Base-by-base conservation (phyloP, 805 yeast species). In the Ogataea nitratoaversa region DNA sequence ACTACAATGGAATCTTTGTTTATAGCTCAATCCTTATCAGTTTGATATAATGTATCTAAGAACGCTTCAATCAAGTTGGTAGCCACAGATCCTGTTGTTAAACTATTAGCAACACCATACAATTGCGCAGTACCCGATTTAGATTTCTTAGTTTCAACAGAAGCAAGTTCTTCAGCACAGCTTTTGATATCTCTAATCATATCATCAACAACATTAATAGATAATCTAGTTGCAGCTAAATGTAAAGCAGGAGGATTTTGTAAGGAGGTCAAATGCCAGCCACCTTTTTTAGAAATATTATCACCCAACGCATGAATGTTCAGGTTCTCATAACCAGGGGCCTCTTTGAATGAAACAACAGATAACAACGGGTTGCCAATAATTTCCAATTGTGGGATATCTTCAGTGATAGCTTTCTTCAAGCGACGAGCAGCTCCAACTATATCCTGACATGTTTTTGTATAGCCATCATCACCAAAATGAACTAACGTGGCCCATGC, bases 91-190 rank as follows among this genome's bases (percentile, higher is more conserved):
- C 80, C 74, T 0, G 96, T 88, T 42, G 76, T 68, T 18, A 93
- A 78, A 54, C 93, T 85, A 7, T 96, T 97, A 2, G 98, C 98
- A 34, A 91, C 95, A 50, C 99, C 99, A 56, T 91, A 91, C 33
- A 91, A 58, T 3, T 93, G 95, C 13, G 95, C 93, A 1, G 96
- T 87, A 42, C 84, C 87, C 30, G 76, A 60, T 20, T 54, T 43
- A 22, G 50, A 25, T 13, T 41, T 40, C 32, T 44, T 43, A 12
- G 53, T 44, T 2, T 52, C 49, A 4, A 19, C n/a, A 11, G 44
- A 50, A 24, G 52, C 48, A 17, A 78, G 74, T 8, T 69, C 69
- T 19, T 42, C 29, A 1, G 80, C 75, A 4, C 70, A 54, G 1
- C 49, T 62, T 36, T 68, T 65, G 30, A 87, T 63, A 47, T 76